These are phyloP conservation scores for Lactarius tabidus DNA, from an alignment of 768 basidiomycete genomes.

Conservation along the genomic window DNA sequence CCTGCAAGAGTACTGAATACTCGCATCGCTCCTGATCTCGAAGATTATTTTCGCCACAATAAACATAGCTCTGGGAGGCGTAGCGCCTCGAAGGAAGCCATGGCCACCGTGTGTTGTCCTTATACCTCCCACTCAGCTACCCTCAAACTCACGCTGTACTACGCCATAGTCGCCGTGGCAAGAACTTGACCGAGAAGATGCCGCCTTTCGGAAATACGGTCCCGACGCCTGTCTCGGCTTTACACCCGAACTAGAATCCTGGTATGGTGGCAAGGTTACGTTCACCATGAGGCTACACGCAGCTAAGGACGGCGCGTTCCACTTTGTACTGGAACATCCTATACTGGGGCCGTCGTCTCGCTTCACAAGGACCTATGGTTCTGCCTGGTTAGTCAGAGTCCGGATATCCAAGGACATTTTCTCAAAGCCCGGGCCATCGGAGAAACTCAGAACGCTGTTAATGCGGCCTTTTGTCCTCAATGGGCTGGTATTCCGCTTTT, in stretches of 20 bases:
- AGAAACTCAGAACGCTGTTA: constrained; percentile 41
- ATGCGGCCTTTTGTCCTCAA: constrained; percentile 50
- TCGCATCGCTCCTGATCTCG: not conserved
- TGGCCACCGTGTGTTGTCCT: constrained; percentile 18
- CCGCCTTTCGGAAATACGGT: constrained; percentile 33
- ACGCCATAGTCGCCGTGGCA: constrained; percentile 52
- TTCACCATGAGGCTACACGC: constrained; percentile 43
- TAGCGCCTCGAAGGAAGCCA: not conserved
- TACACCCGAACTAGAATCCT: constrained; percentile 34
- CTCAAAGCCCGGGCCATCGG: constrained; percentile 28
- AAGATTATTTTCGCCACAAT: constrained; percentile 4
- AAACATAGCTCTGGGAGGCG: not conserved
- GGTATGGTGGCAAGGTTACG: constrained; percentile 61
- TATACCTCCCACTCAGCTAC: not conserved
- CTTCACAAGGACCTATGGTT: constrained; percentile 59
- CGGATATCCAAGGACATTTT: constrained; percentile 38
- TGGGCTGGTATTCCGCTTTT: constrained; percentile 53
- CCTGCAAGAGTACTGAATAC: not conserved
- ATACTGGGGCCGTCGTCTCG: constrained; percentile 53
- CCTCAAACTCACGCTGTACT: constrained; percentile 16
- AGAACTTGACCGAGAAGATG: constrained; percentile 56
- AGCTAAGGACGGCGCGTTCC: constrained; percentile 28
- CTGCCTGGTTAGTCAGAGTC: constrained; percentile 51
- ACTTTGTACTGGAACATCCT: constrained; percentile 45
- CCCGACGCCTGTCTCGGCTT: constrained; percentile 41